Conservation (phyloP, 768 basidiomycete genomes). For the Termitomyces eurrhizus region DNA sequence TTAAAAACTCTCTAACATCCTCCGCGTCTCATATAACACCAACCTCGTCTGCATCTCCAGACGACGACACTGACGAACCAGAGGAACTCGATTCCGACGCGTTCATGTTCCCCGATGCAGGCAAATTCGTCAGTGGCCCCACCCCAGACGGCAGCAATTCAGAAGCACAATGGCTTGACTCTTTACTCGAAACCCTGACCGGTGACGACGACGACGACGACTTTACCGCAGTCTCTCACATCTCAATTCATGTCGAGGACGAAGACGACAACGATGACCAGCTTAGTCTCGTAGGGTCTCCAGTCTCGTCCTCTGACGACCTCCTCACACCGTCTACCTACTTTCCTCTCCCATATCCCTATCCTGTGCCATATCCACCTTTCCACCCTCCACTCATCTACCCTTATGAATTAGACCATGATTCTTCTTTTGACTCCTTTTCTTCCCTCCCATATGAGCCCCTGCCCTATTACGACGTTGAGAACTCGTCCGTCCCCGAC, state of each 20-base stretch:
- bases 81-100: slow-evolving; percentile 58
- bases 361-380: slow-evolving; percentile 65
- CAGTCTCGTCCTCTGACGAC: slow-evolving; percentile 78
- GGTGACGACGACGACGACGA: slow-evolving; percentile 67
- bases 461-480: slow-evolving; percentile 64
- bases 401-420: slow-evolving; percentile 42
- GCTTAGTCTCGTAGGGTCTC: slow-evolving; percentile 60
- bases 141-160: slow-evolving; percentile 40
- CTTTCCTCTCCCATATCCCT: slow-evolving; percentile 55
- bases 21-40: slow-evolving; percentile 30
- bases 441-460: slow-evolving; percentile 45
- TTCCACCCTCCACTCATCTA: slow-evolving; percentile 54
- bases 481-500: slow-evolving; percentile 70
- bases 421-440: slow-evolving; percentile 40
- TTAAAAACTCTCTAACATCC: slow-evolving; percentile 77
- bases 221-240: slow-evolving; percentile 36
- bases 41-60: slow-evolving; percentile 28
- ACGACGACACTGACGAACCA: slow-evolving; percentile 38
- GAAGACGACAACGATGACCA: slow-evolving; percentile 59
- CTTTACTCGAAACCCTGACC: slow-evolving; percentile 65
- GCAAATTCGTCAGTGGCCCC: slow-evolving; percentile 42
- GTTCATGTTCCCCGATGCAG: slow-evolving; percentile 81
- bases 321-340: slow-evolving; percentile 47
- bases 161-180: slow-evolving; percentile 82
- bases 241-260: slow-evolving; percentile 45